Percentiles rank a stretch among this genome's conserved stretches.
Evolutionary conservation across 768 basidiomycete genomes (phyloP).

Genomic region (Leucogyrophana mollusca): DNA sequence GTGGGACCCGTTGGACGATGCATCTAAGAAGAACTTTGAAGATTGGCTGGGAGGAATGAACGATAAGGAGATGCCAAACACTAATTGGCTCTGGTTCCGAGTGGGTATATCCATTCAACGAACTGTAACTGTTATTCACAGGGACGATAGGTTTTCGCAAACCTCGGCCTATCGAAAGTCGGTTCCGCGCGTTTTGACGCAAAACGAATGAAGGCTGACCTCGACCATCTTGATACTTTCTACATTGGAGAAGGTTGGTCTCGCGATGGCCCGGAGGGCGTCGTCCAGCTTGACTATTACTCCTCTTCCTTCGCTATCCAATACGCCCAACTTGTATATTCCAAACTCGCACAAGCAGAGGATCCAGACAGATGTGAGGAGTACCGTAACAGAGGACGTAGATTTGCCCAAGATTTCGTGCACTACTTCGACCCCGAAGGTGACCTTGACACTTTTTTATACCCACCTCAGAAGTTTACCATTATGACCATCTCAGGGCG

Average conservation of each 20-base stretch:
- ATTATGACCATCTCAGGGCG: conserved; percentile 44
- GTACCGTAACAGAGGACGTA: conserved; percentile 59
- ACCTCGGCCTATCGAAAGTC: conserved; percentile 64
- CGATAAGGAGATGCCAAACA: conserved; percentile 81
- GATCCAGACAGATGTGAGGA: conserved; percentile 66
- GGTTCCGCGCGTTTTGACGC: conserved; percentile 57
- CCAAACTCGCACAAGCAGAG: conserved; percentile 58
- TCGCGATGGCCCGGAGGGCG: conserved; percentile 65
- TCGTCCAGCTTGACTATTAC: conserved; percentile 78
- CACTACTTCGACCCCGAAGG: conserved; percentile 77
- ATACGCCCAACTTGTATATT: conserved; percentile 69
- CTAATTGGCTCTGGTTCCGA: conserved; percentile 84
- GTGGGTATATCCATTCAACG: conserved; percentile 32
- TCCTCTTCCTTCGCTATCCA: conserved; percentile 81
- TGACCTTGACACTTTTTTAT: no score
- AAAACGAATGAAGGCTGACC: conserved; percentile 66
- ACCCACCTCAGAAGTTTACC: conserved; percentile 3
- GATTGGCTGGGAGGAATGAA: conserved; percentile 75
- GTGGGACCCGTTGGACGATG: conserved; percentile 56
- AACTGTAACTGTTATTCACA: neutral
- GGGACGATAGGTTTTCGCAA: conserved; percentile 64
- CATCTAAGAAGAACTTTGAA: conserved; percentile 57
- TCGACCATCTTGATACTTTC: conserved; percentile 77
- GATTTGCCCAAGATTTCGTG: conserved; percentile 68
- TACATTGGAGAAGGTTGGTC: conserved; percentile 78